Conservation (phyloP, 2,329 filamentous ascomycete genomes). For the Arthrobotrys conoides region DNA sequence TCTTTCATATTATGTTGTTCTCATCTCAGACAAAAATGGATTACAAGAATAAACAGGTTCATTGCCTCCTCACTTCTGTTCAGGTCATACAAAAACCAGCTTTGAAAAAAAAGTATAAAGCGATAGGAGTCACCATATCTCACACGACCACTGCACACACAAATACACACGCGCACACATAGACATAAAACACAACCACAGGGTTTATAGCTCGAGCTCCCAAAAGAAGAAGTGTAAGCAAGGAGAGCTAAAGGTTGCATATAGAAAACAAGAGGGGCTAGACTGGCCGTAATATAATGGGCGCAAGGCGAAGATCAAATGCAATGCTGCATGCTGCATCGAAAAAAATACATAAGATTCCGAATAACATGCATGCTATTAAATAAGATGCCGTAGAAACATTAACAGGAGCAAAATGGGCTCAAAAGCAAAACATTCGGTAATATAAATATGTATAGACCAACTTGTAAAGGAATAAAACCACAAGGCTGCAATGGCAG, state of each 20-base stretch:
- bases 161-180: neutral
- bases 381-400: constrained; percentile 10
- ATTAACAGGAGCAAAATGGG: constrained; percentile 12
- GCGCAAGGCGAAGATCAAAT: constrained; percentile 22
- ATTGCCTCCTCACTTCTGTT: neutral
- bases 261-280: constrained; percentile 15
- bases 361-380: constrained; percentile 24
- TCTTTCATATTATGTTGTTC: neutral
- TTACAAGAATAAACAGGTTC: neutral
- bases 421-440: constrained; percentile 18
- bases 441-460: constrained; percentile 21
- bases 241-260: constrained; percentile 10
- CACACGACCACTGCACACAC: constrained; percentile 22
- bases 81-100: neutral
- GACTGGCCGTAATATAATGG: constrained; percentile 7
- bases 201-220: neutral
- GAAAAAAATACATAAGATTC: constrained; percentile 16
- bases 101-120: neutral
- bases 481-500: constrained; percentile 10
- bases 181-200: neutral
- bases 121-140: neutral
- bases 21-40: neutral
- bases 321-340: constrained; percentile 15
- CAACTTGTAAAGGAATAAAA: constrained; percentile 4
- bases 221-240: constrained; percentile 14